phyloP scores from a whole-genome alignment of 2,329 filamentous ascomycete genomes.

The Zymoseptoria passerinii region DNA sequence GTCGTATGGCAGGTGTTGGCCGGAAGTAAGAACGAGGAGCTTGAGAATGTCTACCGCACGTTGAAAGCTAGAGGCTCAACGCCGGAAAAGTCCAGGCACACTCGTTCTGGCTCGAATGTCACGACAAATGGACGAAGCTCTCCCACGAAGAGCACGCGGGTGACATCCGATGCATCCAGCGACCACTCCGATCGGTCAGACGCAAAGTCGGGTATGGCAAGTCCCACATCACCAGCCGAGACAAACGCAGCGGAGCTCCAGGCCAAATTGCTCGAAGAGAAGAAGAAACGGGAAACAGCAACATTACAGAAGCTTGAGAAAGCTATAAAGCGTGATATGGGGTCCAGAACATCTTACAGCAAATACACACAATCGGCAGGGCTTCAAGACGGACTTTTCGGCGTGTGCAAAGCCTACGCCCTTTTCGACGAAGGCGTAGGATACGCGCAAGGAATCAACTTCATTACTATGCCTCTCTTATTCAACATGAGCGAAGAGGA shows the following conservation, averaged over 20 bases:
- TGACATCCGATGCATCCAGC: conserved; percentile 74
- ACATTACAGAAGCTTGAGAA: conserved; percentile 80
- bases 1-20: conserved; percentile 98
- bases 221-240: conserved; percentile 23
- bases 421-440: conserved; percentile 90
- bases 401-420: conserved; percentile 94
- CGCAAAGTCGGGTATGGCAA: conserved; percentile 40
- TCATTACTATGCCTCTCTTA: conserved; percentile 88
- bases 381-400: conserved; percentile 87
- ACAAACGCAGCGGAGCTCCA: conserved; percentile 43
- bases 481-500: conserved; percentile 99
- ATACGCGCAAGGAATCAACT: conserved; percentile 98
- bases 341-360: conserved; percentile 88
- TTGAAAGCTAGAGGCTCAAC: conserved; percentile 72
- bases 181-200: conserved; percentile 69
- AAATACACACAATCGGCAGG: conserved; percentile 89
- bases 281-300: conserved; percentile 66
- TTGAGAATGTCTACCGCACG: conserved; percentile 80
- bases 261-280: conserved; percentile 60
- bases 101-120: conserved; percentile 25
- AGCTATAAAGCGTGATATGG: conserved; percentile 80
- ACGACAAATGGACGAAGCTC: conserved; percentile 43
- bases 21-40: conserved; percentile 85
- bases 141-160: conserved; percentile 51
- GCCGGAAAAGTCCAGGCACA: conserved; percentile 46